Conservation (phyloP, 768 basidiomycete species). For the Lactarius tabidus region DNA sequence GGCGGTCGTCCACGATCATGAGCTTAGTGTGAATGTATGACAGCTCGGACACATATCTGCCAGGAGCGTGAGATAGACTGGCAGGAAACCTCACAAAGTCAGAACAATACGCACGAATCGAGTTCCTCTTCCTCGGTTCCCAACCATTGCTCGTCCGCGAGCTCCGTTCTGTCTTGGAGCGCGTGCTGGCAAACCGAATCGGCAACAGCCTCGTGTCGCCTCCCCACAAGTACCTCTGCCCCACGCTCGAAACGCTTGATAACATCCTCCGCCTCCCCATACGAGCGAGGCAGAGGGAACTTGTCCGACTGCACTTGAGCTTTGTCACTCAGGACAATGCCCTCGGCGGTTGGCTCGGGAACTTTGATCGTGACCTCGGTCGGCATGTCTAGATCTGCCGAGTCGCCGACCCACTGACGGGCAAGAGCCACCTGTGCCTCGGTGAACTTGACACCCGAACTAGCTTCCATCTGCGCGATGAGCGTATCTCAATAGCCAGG, state of each 20-base stretch:
- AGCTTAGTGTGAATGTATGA: slow-evolving; percentile 84
- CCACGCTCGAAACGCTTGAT: slow-evolving; percentile 69
- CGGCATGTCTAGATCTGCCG: slow-evolving; percentile 36
- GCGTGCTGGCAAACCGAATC: slow-evolving; percentile 83
- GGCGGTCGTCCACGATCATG: slow-evolving; percentile 91
- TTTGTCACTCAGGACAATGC: slow-evolving; percentile 51
- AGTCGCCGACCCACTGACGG: slow-evolving; percentile 63
- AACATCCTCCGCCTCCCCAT: slow-evolving; percentile 64
- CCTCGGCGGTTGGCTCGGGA: slow-evolving; percentile 47
- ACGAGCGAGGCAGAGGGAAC: slow-evolving; percentile 60
- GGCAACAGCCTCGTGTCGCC: slow-evolving; percentile 59
- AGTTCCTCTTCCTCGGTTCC: slow-evolving; percentile 82
- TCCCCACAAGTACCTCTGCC: slow-evolving; percentile 40
- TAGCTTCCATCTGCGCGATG: slow-evolving; percentile 67
- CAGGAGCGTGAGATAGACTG: slow-evolving; percentile 28
- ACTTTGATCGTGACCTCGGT: slow-evolving; percentile 56
- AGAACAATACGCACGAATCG: slow-evolving; percentile 53
- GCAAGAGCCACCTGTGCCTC: slow-evolving; percentile 85
- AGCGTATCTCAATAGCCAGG: slow-evolving; percentile 34
- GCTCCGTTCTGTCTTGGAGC: slow-evolving; percentile 53
- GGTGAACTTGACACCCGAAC: slow-evolving; percentile 75
- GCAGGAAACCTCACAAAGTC: not conserved
- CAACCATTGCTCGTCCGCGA: slow-evolving; percentile 80
- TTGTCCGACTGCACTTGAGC: slow-evolving; percentile 51
- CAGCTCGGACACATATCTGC: slow-evolving; percentile 73